A percentile compares a stretch with the other conserved stretches of the same genome.
phyloP scores from a whole-genome alignment of 1,284 basidiomycete genomes.

The Ceratobasidium sp. region DNA sequence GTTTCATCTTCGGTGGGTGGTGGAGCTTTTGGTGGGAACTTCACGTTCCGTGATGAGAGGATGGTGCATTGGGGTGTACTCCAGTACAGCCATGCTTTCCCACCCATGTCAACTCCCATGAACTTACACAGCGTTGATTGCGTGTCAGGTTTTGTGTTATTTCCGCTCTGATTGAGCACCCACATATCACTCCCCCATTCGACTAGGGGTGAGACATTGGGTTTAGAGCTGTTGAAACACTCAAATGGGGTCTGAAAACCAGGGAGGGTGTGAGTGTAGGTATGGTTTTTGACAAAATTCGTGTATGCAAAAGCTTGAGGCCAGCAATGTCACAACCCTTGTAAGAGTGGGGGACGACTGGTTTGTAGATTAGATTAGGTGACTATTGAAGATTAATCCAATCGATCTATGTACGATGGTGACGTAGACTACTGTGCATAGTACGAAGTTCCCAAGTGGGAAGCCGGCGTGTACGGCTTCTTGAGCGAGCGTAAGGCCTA shows the following conservation, averaged over 20 bases:
- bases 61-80: neutral
- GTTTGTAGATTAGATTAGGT: too few relatives aligned
- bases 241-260: slow-evolving; percentile 47
- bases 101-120: neutral
- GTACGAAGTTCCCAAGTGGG: too few relatives aligned
- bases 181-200: neutral
- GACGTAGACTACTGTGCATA: too few relatives aligned
- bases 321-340: too few relatives aligned
- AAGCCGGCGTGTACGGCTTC: too few relatives aligned
- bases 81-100: slow-evolving; percentile 5
- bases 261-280: slow-evolving; percentile 33
- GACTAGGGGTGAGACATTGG: slow-evolving; percentile 42
- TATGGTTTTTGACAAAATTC: slow-evolving; percentile 25
- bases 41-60: neutral
- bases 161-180: slow-evolving; percentile 11
- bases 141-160: slow-evolving; percentile 17
- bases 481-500: too few relatives aligned
- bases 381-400: too few relatives aligned
- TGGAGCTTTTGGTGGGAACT: neutral
- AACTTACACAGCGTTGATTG: neutral
- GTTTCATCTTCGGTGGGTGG: neutral
- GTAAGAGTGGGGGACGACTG: too few relatives aligned
- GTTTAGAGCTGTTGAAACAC: slow-evolving; percentile 46
- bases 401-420: too few relatives aligned
- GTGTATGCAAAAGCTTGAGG: slow-evolving; percentile 23